A percentile compares a stretch with the other conserved stretches of the same genome.
These are phyloP conservation scores for Globisporangium recalcitrans DNA, from an alignment of 352 stramenopile genomes.

Conservation along the genomic window DNA sequence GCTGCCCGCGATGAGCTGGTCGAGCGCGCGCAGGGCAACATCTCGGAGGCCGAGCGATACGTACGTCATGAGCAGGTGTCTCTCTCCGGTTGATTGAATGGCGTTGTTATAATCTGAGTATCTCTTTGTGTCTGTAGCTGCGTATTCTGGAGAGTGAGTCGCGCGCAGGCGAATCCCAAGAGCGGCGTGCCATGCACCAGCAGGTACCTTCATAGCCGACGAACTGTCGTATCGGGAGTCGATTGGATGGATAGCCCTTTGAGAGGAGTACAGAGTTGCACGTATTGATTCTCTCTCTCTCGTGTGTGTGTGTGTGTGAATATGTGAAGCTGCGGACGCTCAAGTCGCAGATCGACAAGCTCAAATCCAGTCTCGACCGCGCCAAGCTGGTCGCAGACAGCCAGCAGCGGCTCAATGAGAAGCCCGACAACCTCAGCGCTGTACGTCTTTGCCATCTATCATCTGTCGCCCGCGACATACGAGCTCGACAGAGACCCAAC, in stretches of 20 bases:
- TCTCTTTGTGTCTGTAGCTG: too few species aligned
- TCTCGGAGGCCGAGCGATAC: constrained; percentile 76
- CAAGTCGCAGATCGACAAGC: constrained; percentile 83
- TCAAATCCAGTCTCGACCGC: constrained; percentile 77
- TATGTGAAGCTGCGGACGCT: constrained; percentile 53
- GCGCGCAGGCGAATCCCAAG: constrained; percentile 67
- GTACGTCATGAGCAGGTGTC: constrained; percentile 14
- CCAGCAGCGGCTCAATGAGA: constrained; percentile 46
- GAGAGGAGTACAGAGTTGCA: background rate
- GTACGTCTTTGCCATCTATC: constrained; percentile 13
- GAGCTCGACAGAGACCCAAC: background rate
- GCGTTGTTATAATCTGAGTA: too few species aligned
- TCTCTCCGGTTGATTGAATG: background rate
- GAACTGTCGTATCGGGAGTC: background rate
- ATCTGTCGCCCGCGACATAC: too few species aligned
- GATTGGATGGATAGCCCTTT: background rate
- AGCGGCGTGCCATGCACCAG: constrained; percentile 81
- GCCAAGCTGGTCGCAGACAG: constrained; percentile 72
- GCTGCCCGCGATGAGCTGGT: constrained; percentile 41
- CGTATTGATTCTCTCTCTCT: background rate
- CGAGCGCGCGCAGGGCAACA: constrained; percentile 57
- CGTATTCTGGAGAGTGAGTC: constrained; percentile 83
- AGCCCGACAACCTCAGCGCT: constrained; percentile 33
- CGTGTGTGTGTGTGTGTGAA: background rate
- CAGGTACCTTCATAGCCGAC: constrained; percentile 23